Evolutionary conservation across 208 protist genomes (phyloP).

Genomic region (Acanthamoeba healyi): DNA sequence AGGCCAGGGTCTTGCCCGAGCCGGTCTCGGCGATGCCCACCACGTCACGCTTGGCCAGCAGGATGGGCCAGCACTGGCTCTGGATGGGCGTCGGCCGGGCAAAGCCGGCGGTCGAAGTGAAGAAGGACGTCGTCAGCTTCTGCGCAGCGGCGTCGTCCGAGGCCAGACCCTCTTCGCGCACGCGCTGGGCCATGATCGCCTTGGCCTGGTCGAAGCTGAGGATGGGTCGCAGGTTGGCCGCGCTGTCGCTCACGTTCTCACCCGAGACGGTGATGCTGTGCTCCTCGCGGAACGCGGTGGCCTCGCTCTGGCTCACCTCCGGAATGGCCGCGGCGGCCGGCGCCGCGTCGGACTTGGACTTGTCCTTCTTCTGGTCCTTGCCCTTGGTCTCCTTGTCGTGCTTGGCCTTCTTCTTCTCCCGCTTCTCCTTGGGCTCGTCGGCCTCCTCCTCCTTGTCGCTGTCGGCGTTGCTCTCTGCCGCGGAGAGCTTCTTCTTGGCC

Average conservation of each 20-base stretch:
- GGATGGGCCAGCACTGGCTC: conserved; percentile 91
- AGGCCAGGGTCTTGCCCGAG: conserved; percentile 93
- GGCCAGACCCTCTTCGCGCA: conserved; percentile 34
- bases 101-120: conserved; percentile 83
- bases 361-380: conserved; percentile 25
- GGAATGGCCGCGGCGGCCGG: not conserved
- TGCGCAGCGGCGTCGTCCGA: not conserved
- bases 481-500: conserved; percentile 14
- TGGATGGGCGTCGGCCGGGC: conserved; percentile 92
- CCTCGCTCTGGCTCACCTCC: conserved; percentile 26
- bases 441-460: not conserved
- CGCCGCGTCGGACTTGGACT: not conserved
- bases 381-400: conserved; percentile 12
- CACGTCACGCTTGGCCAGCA: conserved; percentile 90
- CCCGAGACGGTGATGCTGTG: conserved; percentile 62
- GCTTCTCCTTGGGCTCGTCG: not conserved
- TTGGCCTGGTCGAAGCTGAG: conserved; percentile 42
- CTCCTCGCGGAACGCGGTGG: conserved; percentile 7
- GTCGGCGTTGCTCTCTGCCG: not conserved
- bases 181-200: conserved; percentile 32
- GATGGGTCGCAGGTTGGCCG: not conserved
- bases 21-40: conserved; percentile 93
- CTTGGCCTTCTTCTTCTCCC: conserved; percentile 60
- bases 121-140: conserved; percentile 34
- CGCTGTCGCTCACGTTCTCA: not conserved